Evolutionary conservation across 768 basidiomycete genomes (phyloP), one percentile per base, ranked within the genome.

Genomic region (Leccinum disarticulatum): DNA sequence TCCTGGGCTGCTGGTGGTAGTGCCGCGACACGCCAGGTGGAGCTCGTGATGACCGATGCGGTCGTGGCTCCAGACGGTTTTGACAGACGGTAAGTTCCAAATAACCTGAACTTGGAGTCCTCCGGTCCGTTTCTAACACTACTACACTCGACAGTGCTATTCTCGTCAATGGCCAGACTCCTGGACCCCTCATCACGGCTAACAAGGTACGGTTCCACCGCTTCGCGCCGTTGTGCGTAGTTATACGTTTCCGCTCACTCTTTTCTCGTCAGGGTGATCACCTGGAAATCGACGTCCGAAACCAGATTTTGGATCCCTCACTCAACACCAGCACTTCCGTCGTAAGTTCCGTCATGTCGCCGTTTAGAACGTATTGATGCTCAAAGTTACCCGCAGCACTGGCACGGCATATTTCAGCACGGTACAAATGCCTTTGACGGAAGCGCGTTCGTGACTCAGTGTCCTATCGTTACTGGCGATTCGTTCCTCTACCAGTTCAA

Each of bases 321-420:
- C 77, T 77, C 76, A 63, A 77, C 47, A 72, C 70, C 17, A 74
- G 71, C 28, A 80, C 79, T 4, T 78, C 77, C 14, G 69, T 80
- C 52, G 79, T 79, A 68, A 47, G 75, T 10, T n/a, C 17, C 10
- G 5, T 43, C n/a, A 19, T 43, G 9, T 43, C 41, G n/a, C n/a
- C 41, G 41, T 19, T 19, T 19, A 43, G 41, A 43, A 19, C n/a
- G 41, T 43, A 43, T 50, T 3, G 19, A 52, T 46, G 27, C 41
- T 57, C 7, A 63, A 28, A n/a, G 33, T n/a, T 41, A 13, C 47
- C 55, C 8, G 31, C 51, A 70, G 65, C 78, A 79, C 54, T 82
- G 81, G 81, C 81, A 83, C 57, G 81, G 81, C 9, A 38, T 83
- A 10, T 78, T 77, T 58, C 81, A 82, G 62, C 58, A 72, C 13